Evolutionary conservation across 306 rosid species (phyloP).

Genomic region (Argentina anserina): DNA sequence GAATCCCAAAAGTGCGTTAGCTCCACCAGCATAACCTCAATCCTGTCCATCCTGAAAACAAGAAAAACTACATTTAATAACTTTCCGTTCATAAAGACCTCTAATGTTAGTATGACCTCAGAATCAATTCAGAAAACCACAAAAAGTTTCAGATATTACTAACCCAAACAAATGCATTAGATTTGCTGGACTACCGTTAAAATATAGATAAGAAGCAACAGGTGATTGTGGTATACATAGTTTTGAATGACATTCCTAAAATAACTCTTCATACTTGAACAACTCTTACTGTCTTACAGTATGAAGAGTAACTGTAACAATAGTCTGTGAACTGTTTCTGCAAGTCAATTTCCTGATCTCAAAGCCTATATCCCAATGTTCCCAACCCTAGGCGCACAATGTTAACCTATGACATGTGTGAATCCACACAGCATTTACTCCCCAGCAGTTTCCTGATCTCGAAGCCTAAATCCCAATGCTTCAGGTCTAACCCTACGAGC

Average conservation of each 20-base stretch:
- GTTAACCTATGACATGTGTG: no score
- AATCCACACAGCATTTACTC: not conserved
- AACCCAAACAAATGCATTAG: not conserved
- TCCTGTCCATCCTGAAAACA: slow-evolving; percentile 29
- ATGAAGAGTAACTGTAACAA: not conserved
- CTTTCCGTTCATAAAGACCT: not conserved
- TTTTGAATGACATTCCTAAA: not conserved
- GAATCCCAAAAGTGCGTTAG: slow-evolving; percentile 1
- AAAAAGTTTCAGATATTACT: not conserved
- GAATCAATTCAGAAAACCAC: not conserved
- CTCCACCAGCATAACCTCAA: slow-evolving; percentile 24
- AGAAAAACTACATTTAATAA: slow-evolving; percentile 1
- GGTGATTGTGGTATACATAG: not conserved
- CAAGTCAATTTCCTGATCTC: no score
- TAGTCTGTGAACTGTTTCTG: not conserved
- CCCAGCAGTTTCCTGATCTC: not conserved
- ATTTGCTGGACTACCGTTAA: not conserved
- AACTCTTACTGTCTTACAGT: no score
- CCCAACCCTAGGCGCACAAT: no score
- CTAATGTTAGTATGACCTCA: not conserved
- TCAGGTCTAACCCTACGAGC: no score
- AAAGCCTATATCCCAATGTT: no score
- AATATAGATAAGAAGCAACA: no score
- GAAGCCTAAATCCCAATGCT: not conserved
- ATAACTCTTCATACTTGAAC: not conserved